Evolutionary conservation across 2,329 filamentous ascomycete genomes (phyloP).

Genomic region (Fusarium longipes): DNA sequence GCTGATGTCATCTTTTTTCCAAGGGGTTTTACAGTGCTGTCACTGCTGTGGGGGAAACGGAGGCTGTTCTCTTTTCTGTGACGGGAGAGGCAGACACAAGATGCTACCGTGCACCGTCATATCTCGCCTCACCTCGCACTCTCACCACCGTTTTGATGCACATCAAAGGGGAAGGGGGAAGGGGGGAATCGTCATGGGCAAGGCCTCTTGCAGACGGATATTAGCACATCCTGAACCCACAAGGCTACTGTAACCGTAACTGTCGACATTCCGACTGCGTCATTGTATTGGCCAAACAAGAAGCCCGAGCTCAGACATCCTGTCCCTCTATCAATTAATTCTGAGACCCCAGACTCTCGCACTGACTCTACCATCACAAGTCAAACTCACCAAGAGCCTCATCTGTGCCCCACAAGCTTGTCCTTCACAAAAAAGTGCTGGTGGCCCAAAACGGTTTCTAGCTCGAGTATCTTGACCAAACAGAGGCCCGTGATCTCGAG

Average conservation of each 20-base stretch:
- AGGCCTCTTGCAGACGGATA: conserved; percentile 7
- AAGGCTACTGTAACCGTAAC: conserved; percentile 26
- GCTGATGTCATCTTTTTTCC: conserved; percentile 42
- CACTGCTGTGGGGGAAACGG: not conserved
- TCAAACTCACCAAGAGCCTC: conserved; percentile 30
- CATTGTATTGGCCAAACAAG: conserved; percentile 33
- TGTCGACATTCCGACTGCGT: conserved; percentile 35
- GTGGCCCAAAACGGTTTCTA: conserved; percentile 5
- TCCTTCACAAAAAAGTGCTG: not conserved
- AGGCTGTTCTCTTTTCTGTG: conserved; percentile 6
- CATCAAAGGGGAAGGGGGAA: not conserved
- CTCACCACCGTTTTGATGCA: conserved; percentile 15
- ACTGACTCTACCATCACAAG: not conserved
- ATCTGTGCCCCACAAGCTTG: conserved; percentile 17
- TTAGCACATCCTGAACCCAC: conserved; percentile 16
- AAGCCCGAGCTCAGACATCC: not conserved
- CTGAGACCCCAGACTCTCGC: not conserved
- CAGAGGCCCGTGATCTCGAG: conserved; percentile 31
- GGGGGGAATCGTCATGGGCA: conserved; percentile 27
- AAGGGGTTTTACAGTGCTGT: conserved; percentile 1
- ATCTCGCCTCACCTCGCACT: conserved; percentile 26
- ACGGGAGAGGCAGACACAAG: not conserved
- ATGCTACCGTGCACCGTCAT: conserved; percentile 36
- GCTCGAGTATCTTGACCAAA: conserved; percentile 21
- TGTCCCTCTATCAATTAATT: not conserved